phyloP scores from a whole-genome alignment of 352 stramenopile genomes.

The Phytophthora pistaciae region DNA sequence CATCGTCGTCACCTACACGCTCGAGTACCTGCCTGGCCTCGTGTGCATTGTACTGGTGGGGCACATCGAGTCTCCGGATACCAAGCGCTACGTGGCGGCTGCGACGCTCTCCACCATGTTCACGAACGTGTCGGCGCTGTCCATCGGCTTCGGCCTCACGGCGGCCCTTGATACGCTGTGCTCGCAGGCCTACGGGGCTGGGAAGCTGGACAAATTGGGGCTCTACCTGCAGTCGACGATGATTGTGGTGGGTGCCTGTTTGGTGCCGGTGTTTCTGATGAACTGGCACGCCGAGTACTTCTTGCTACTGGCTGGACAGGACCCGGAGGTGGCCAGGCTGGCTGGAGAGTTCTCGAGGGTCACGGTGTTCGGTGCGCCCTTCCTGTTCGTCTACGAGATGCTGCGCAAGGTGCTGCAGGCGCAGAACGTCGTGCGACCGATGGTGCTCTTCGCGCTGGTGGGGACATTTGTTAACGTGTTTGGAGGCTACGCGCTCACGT shows the following conservation, averaged over 20 bases:
- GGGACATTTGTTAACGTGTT: slow-evolving; percentile 73
- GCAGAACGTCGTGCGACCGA: slow-evolving; percentile 73
- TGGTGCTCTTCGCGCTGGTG: slow-evolving; percentile 63
- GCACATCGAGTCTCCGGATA: slow-evolving; percentile 66
- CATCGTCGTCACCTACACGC: slow-evolving; percentile 57
- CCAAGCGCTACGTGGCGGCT: slow-evolving; percentile 67
- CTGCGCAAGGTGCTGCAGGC: slow-evolving; percentile 77
- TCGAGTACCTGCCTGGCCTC: slow-evolving; percentile 67
- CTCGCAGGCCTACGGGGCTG: slow-evolving; percentile 75
- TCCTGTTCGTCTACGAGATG: slow-evolving; percentile 83
- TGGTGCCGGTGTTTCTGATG: slow-evolving; percentile 61
- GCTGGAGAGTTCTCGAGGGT: slow-evolving; percentile 68
- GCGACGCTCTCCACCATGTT: slow-evolving; percentile 78
- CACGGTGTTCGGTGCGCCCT: slow-evolving; percentile 78
- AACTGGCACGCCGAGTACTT: slow-evolving; percentile 74
- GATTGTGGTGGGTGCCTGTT: slow-evolving; percentile 60
- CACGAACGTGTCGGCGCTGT: slow-evolving; percentile 78
- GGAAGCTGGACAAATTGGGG: slow-evolving; percentile 66
- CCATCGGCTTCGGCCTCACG: slow-evolving; percentile 75
- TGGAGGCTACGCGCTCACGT: slow-evolving; percentile 77
- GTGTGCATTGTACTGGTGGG: slow-evolving; percentile 70
- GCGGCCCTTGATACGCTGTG: slow-evolving; percentile 87
- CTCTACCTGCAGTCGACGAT: slow-evolving; percentile 79
- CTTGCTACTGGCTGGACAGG: slow-evolving; percentile 62
- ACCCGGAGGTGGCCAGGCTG: slow-evolving; percentile 54